phyloP scores from a whole-genome alignment of 2,329 filamentous ascomycete species.

The Neopestalotiopsis sp. region DNA sequence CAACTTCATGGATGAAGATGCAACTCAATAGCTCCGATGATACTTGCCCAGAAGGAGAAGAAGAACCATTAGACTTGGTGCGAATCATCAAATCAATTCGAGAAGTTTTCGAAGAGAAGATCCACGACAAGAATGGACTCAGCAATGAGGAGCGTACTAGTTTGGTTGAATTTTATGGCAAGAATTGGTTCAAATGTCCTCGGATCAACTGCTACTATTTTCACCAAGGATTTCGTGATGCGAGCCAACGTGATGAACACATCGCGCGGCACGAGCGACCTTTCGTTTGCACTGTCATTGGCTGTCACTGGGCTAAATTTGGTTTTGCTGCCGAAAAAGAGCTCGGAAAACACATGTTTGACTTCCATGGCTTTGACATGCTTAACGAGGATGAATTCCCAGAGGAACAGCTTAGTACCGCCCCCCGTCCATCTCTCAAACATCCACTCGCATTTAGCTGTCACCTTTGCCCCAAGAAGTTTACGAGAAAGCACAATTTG shows the following conservation, averaged over 20 bases:
- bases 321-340: background rate
- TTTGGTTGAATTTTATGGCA: background rate
- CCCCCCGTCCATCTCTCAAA: background rate
- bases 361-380: background rate
- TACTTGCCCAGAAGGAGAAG: background rate
- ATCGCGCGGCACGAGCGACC: background rate
- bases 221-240: background rate
- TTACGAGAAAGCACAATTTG: background rate
- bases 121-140: background rate
- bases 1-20: background rate
- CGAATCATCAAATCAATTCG: background rate
- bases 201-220: constrained; percentile 2
- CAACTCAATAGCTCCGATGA: background rate
- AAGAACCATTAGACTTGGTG: background rate
- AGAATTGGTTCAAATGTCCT: background rate
- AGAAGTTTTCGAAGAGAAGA: background rate
- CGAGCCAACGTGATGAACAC: background rate
- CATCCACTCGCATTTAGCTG: background rate
- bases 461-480: background rate
- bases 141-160: background rate
- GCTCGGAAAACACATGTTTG: background rate
- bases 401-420: background rate
- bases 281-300: background rate
- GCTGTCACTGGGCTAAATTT: background rate
- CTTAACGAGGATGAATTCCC: background rate